These are phyloP conservation scores for Heterobasidion annosum DNA, from an alignment of 1,284 basidiomycete species.

Conservation along the genomic window DNA sequence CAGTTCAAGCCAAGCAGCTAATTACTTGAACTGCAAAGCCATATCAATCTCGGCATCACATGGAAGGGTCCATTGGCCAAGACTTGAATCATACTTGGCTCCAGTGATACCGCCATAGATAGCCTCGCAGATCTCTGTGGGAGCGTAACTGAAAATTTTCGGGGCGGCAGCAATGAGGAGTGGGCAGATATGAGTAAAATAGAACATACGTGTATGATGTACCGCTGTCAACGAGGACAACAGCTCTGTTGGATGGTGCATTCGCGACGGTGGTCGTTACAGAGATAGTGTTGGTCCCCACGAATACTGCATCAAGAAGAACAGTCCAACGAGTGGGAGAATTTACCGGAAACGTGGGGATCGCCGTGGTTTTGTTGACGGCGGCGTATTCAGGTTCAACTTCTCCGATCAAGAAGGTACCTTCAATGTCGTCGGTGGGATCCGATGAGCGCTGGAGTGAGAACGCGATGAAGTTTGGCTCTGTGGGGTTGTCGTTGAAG, in stretches of 20 bases:
- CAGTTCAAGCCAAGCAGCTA: not conserved
- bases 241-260: constrained; percentile 59
- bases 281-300: constrained; percentile 38
- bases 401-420: constrained; percentile 67
- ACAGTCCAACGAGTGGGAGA: constrained; percentile 65
- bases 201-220: constrained; percentile 64
- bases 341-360: constrained; percentile 61
- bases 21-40: constrained; percentile 65
- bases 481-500: constrained; percentile 53
- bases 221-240: constrained; percentile 67
- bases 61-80: constrained; percentile 60
- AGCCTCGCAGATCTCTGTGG: constrained; percentile 47
- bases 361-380: constrained; percentile 42
- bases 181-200: not conserved
- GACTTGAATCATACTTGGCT: constrained; percentile 38
- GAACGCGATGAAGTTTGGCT: constrained; percentile 75
- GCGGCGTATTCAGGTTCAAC: constrained; percentile 49
- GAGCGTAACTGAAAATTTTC: constrained; percentile 42
- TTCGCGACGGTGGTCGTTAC: constrained; percentile 45
- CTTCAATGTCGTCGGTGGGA: constrained; percentile 41
- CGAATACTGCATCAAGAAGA: constrained; percentile 58
- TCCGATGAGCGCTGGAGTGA: constrained; percentile 53
- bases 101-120: constrained; percentile 59
- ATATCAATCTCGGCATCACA: constrained; percentile 65
- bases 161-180: not conserved